A percentile compares a stretch with the other conserved stretches of the same genome.
Conservation (phyloP, 176 grass and related monocot species). For the Zoysia pacifica region DNA sequence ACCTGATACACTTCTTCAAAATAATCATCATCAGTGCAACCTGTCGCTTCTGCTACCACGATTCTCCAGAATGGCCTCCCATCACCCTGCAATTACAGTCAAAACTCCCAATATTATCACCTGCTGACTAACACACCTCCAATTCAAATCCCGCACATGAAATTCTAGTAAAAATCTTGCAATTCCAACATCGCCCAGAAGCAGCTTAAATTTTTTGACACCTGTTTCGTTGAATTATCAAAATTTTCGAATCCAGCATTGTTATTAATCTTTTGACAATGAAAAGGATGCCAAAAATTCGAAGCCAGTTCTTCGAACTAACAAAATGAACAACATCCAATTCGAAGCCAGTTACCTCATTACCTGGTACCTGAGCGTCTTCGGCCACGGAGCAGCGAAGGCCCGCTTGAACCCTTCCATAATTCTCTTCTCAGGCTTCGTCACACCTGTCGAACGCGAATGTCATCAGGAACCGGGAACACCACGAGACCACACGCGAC, state of each 20-base stretch:
- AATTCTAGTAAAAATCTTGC: neutral
- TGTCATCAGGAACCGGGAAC: neutral
- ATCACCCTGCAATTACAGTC: constrained; percentile 60
- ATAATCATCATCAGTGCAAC: constrained; percentile 60
- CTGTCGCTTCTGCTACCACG: constrained; percentile 73
- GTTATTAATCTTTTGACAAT: too few relatives aligned
- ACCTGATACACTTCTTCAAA: constrained; percentile 97
- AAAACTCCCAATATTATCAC: constrained; percentile 17
- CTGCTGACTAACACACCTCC: neutral
- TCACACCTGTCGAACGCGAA: constrained; percentile 46
- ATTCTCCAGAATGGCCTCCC: constrained; percentile 83
- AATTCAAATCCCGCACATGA: neutral
- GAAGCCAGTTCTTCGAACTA: too few relatives aligned
- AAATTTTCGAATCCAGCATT: too few relatives aligned
- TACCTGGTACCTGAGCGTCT: constrained; percentile 89
- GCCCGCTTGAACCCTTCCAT: constrained; percentile 83
- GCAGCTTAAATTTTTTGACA: neutral
- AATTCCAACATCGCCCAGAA: neutral
- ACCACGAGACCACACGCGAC: neutral
- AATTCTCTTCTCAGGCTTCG: constrained; percentile 43
- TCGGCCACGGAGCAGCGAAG: constrained; percentile 82
- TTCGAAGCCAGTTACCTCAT: too few relatives aligned
- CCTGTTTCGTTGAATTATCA: neutral
- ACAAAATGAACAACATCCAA: too few relatives aligned
- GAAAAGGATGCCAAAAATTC: neutral